Evolutionary conservation across 176 grass and related monocot species (phyloP), one percentile per base, ranked within the genome.

Genomic region (Tuctoria greenei): DNA sequence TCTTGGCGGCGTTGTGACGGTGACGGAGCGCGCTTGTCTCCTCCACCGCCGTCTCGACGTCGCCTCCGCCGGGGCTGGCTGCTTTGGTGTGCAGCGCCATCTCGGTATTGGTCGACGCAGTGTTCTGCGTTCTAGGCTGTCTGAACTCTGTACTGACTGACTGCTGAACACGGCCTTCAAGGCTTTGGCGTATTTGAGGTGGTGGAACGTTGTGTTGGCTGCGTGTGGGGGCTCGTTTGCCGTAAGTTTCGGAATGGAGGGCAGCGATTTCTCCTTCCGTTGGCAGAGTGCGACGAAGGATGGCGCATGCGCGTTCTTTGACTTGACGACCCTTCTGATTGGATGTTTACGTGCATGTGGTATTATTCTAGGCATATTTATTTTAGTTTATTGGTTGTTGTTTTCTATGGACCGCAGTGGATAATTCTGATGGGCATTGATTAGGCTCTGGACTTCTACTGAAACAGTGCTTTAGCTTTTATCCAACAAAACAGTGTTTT

Each of bases 41-140:
- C 72, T 79, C 85, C 45, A 69, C 66, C 76, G 69, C 75, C 72
- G 76, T 43, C 47, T 87, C 87, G 67, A 82, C 85, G 7, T 43
- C 81, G 45, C 56, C 75, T 7, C 62, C 40, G 36, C 56, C 14
- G 74, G 45, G 44, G 36, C n/a, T 55, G 52, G 68, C 51, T 12
- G 69, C 15, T 7, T 15, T 64, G 75, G 69, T 68, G 47, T 79
- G 63, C 75, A 55, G 17, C 21, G 81, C 27, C 86, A 84, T 88
- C 67, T 79, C 77, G 66, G 56, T 25, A 60, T 52, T 52, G 72
- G 77, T 16, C 51, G 83, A 13, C 14, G 64, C 2, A 64, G 13
- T 72, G 56, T 49, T 61, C 20, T 1, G 24, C 36, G 61, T 12
- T 20, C 24, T n/a, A 6, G 4, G 23, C 31, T 69, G 52, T 49